Base-by-base conservation (phyloP, 2,329 filamentous ascomycete genomes). In the Phialophora macrospora region DNA sequence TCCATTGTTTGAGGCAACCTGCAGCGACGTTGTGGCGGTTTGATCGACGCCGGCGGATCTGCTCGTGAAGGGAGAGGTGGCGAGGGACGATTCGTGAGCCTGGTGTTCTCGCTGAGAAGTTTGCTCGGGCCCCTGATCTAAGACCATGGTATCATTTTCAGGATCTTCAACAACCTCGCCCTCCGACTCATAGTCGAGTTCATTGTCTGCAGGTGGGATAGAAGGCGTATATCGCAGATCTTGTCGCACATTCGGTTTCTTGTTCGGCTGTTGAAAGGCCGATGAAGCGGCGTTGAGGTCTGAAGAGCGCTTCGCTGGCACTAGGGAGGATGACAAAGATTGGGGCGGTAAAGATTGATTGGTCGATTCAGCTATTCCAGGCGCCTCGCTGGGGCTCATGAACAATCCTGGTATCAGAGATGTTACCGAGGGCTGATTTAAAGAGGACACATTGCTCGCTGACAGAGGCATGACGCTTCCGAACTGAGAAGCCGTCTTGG, bases 321-420 rank as follows among this genome's bases (percentile, higher is more conserved):
- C n/a, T 2, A 32, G 32, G 20, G 55, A 41, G 38, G 55, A 55
- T 41, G 32, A 44, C n/a, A 38, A 28, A 28, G 26, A 11, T 12
- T 59, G 46, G 24, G 24, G 22, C 30, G 54, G 17, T 28, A 20
- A 17, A 7, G 32, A 5, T n/a, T 41, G 49, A 24, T n/a, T 28
- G 34, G 26, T 17, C 14, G 55, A n/a, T 28, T 68, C 60, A 34
- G 38, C 52, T 11, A 64, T 51, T 24, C 22, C 41, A 60, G 60
- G 41, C 12, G 32, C 17, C 58, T 67, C 70, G 7, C 73, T 70
- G 20, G 75, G 57, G 14, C 75, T 80, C 81, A 85, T 83, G 65
- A 82, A 82, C n/a, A 86, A 74, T 2, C 83, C 84, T 11, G 84
- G 84, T 60, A 85, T 83, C 5, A 78, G 75, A 34, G 79, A 74